These are phyloP conservation scores for Acidiella bohemica DNA, from an alignment of 495 filamentous ascomycete species.

Conservation along the genomic window DNA sequence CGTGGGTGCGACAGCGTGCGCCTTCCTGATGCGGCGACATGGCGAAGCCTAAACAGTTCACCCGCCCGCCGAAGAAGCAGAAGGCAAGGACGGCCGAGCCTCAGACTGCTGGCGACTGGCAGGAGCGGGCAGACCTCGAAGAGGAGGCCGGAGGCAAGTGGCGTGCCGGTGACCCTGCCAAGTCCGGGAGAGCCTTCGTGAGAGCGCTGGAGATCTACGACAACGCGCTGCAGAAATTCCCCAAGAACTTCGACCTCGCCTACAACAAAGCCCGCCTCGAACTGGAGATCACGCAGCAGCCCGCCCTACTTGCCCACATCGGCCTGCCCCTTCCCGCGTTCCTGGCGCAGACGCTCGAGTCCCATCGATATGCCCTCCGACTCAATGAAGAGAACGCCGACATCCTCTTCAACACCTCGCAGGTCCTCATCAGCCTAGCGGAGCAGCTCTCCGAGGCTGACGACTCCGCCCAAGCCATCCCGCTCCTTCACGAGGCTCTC, in stretches of 20 bases:
- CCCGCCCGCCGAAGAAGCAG: constrained; percentile 11
- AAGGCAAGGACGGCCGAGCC: constrained; percentile 9
- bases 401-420: constrained; percentile 54
- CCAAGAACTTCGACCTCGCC: constrained; percentile 51
- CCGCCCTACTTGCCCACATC: constrained; percentile 41
- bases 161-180: constrained; percentile 55
- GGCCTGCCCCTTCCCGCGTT: constrained; percentile 38
- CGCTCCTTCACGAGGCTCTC: constrained; percentile 46
- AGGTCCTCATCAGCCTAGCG: constrained; percentile 51
- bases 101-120: constrained; percentile 18
- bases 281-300: constrained; percentile 51
- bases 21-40: constrained; percentile 4
- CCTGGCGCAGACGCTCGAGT: constrained; percentile 43
- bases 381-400: constrained; percentile 51
- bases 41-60: constrained; percentile 16
- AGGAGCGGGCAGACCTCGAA: constrained; percentile 44
- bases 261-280: constrained; percentile 59
- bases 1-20: no score
- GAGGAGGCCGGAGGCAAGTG: constrained; percentile 64
- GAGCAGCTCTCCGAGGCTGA: constrained; percentile 41
- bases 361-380: constrained; percentile 44
- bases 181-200: constrained; percentile 54
- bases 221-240: constrained; percentile 44
- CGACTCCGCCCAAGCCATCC: constrained; percentile 30
- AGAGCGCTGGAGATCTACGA: constrained; percentile 53